A percentile compares a stretch with the other conserved stretches of the same genome.
Conservation (phyloP, 1,284 basidiomycete genomes). For the Clitocybe nebularis region DNA sequence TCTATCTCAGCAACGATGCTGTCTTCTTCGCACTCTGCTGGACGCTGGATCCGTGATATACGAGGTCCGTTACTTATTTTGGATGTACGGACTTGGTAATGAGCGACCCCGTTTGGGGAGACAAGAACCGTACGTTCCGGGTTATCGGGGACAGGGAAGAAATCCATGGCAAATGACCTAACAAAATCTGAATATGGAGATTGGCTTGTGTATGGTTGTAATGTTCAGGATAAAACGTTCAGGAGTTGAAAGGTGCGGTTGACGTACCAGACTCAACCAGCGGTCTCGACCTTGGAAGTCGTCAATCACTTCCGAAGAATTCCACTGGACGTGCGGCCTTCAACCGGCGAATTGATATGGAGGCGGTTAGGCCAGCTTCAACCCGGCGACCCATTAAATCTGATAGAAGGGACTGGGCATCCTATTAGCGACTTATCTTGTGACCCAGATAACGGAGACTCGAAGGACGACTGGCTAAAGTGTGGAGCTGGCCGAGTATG, state of each 20-base stretch:
- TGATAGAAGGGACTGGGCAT: too few species aligned
- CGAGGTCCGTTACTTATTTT: constrained; percentile 26
- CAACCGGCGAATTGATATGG: too few species aligned
- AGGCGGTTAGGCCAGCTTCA: too few species aligned
- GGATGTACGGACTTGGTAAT: constrained; percentile 42
- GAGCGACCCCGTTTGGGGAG: constrained; percentile 43
- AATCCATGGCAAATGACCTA: constrained; percentile 34
- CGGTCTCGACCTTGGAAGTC: background rate
- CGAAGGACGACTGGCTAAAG: too few species aligned
- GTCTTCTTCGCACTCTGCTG: constrained; percentile 30
- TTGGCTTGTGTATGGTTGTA: too few species aligned
- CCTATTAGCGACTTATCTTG: too few species aligned
- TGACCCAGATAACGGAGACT: too few species aligned
- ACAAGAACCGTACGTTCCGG: constrained; percentile 44
- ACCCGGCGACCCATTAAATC: too few species aligned
- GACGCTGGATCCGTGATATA: constrained; percentile 36
- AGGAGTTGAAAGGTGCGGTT: too few species aligned
- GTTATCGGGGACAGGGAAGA: constrained; percentile 48
- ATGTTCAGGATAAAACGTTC: too few species aligned
- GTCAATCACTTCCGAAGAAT: background rate
- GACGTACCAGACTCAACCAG: background rate
- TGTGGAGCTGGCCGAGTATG: too few species aligned
- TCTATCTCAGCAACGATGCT: constrained; percentile 45
- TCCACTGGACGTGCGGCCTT: background rate
- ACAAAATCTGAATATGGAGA: too few species aligned